A percentile compares a stretch with the other conserved stretches of the same genome.
These are phyloP conservation scores for Amanita thiersii DNA, from an alignment of 768 basidiomycete species.

Conservation along the genomic window DNA sequence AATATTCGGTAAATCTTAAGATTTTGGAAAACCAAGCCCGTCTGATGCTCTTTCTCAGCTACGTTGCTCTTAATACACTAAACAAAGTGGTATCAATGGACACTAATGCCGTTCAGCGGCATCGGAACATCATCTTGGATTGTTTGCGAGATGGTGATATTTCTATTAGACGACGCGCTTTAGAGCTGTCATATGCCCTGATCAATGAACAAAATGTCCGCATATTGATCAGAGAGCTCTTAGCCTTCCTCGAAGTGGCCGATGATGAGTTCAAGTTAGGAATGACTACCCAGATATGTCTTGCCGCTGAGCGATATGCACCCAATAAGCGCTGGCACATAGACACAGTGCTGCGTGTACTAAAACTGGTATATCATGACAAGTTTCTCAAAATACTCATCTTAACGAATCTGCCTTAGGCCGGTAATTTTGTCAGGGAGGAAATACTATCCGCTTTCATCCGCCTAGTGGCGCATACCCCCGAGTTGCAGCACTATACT, in stretches of 20 bases:
- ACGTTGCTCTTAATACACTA: constrained; percentile 95
- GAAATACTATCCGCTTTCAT: constrained; percentile 95
- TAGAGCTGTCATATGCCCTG: constrained; percentile 94
- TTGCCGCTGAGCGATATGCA: constrained; percentile 93
- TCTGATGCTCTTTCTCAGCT: constrained; percentile 40
- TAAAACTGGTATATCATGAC: constrained; percentile 69
- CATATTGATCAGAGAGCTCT: constrained; percentile 82
- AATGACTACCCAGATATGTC: constrained; percentile 94
- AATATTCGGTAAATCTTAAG: constrained; percentile 75
- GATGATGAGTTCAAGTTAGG: constrained; percentile 98
- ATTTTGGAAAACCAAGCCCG: not conserved
- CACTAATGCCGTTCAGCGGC: constrained; percentile 95
- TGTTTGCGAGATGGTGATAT: constrained; percentile 99
- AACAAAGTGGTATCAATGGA: constrained; percentile 98
- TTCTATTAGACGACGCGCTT: constrained; percentile 92
- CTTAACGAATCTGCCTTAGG: constrained; percentile 36
- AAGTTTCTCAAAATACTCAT: not conserved
- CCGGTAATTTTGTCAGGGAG: constrained; percentile 96
- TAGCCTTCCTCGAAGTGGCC: constrained; percentile 95
- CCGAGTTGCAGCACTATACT: constrained; percentile 93
- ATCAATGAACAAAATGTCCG: constrained; percentile 94
- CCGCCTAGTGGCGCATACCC: constrained; percentile 92
- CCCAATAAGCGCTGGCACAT: constrained; percentile 99
- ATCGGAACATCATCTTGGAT: constrained; percentile 97
- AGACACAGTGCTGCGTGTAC: constrained; percentile 87